Percentiles rank a stretch among this genome's conserved stretches.
Evolutionary conservation across 2,329 filamentous ascomycete species (phyloP).

Genomic region (Coniella vitis): DNA sequence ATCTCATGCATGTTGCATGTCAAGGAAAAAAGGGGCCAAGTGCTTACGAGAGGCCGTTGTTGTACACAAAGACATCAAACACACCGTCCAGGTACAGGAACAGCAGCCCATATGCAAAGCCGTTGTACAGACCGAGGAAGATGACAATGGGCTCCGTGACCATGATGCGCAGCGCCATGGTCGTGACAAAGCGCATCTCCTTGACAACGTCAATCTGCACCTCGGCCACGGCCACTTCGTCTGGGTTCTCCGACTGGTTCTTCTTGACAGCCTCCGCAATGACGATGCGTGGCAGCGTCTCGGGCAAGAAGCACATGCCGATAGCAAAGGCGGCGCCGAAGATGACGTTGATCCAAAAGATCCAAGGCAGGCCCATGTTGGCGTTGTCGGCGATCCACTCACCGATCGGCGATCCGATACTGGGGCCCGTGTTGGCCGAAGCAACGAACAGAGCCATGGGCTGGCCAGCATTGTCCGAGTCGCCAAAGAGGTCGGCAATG

Average conservation of each 20-base stretch:
- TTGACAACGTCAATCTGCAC: conserved; percentile 29
- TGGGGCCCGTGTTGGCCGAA: conserved; percentile 32
- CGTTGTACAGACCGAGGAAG: conserved; percentile 33
- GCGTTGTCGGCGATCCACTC: conserved; percentile 31
- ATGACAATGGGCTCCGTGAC: conserved; percentile 35
- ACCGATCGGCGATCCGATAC: conserved; percentile 32
- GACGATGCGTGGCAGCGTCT: conserved; percentile 33
- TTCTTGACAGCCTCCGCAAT: conserved; percentile 29
- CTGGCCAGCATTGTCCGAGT: conserved; percentile 32
- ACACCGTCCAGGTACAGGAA: conserved; percentile 37
- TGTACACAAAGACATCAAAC: conserved; percentile 35
- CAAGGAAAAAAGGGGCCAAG: not conserved
- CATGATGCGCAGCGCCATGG: conserved; percentile 36
- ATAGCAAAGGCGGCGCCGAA: conserved; percentile 30
- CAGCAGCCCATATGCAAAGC: conserved; percentile 34
- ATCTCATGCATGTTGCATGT: not conserved
- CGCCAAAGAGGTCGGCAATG: conserved; percentile 29
- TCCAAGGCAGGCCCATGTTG: conserved; percentile 31
- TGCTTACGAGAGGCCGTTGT: conserved; percentile 31
- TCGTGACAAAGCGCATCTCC: conserved; percentile 33
- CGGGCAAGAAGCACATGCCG: conserved; percentile 30
- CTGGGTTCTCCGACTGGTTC: conserved; percentile 22
- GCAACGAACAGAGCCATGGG: conserved; percentile 36
- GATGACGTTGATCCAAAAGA: conserved; percentile 35
- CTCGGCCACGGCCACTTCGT: conserved; percentile 26